Percentiles rank a stretch among this genome's conserved stretches.
Conservation (phyloP, 1,284 basidiomycete genomes). For the Malassezia obtusa region DNA sequence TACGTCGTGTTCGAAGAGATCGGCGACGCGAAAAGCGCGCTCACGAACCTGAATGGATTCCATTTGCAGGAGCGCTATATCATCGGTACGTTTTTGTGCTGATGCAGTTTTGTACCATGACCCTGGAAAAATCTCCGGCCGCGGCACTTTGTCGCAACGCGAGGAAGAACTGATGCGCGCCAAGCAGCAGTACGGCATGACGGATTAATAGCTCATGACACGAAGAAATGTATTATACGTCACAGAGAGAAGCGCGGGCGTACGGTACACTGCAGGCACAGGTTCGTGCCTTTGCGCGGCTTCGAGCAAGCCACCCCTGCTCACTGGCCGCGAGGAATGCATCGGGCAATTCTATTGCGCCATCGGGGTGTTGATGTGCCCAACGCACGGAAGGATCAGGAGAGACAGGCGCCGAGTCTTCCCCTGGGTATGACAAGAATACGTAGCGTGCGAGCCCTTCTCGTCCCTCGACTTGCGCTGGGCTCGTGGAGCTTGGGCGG, state of each 20-base stretch:
- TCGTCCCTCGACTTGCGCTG: not conserved
- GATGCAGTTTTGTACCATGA: constrained; percentile 80
- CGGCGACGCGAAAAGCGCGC: constrained; percentile 66
- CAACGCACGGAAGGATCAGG: not conserved
- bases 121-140: constrained; percentile 77
- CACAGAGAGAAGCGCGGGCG: not conserved
- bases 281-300: not conserved
- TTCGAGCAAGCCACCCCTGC: constrained; percentile 5
- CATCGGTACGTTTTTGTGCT: constrained; percentile 35
- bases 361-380: not conserved
- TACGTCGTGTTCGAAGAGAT: constrained; percentile 60
- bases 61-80: constrained; percentile 97
- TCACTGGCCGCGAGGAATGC: constrained; percentile 7
- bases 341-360: not conserved
- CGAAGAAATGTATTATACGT: not conserved
- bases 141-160: constrained; percentile 78
- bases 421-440: not conserved
- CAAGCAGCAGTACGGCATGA: constrained; percentile 62
- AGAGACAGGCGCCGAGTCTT: not conserved
- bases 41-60: constrained; percentile 94
- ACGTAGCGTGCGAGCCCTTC: not conserved
- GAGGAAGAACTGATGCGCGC: constrained; percentile 80
- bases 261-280: constrained; percentile 7
- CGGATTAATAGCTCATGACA: constrained; percentile 22
- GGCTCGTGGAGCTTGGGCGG: not conserved